Conservation (phyloP, 768 basidiomycete genomes). For the Gloeostereum incarnatum region DNA sequence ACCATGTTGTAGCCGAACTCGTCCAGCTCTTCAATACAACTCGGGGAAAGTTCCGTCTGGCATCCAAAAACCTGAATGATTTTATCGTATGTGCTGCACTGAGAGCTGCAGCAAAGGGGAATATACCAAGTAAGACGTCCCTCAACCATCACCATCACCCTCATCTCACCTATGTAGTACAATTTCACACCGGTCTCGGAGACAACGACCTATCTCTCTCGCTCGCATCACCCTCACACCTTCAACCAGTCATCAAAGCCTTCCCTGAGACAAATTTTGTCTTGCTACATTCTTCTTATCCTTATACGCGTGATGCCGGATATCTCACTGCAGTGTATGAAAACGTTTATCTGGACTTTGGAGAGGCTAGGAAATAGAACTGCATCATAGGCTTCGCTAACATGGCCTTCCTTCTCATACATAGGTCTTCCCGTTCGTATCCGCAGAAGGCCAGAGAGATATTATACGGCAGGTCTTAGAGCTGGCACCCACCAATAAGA, state of each 20-base stretch:
- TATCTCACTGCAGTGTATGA: constrained; percentile 64
- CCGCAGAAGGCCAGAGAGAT: constrained; percentile 48
- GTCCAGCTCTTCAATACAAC: constrained; percentile 20
- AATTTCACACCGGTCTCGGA: constrained; percentile 80
- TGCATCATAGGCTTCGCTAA: too few species aligned
- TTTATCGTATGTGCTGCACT: constrained; percentile 48
- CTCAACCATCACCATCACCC: constrained; percentile 1
- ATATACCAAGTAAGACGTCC: constrained; percentile 48
- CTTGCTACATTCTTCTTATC: constrained; percentile 70
- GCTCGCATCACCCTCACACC: constrained; percentile 50
- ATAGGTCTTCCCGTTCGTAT: constrained; percentile 59
- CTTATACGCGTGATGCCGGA: constrained; percentile 69
- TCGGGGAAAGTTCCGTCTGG: constrained; percentile 39
- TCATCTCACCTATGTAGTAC: constrained; percentile 34
- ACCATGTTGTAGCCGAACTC: constrained; percentile 20
- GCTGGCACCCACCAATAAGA: constrained; percentile 66
- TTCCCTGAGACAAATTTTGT: constrained; percentile 54
- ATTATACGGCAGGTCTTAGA: constrained; percentile 60
- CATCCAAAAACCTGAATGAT: constrained; percentile 60
- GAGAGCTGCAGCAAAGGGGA: constrained; percentile 35
- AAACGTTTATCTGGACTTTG: constrained; percentile 76
- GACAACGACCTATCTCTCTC: constrained; percentile 59
- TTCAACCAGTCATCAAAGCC: constrained; percentile 61
- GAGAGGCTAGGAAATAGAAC: too few species aligned
- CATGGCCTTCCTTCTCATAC: not conserved